Evolutionary conservation across 2,329 filamentous ascomycete genomes (phyloP), one percentile per base, ranked within the genome.

Genomic region (Phialocephala subalpina): DNA sequence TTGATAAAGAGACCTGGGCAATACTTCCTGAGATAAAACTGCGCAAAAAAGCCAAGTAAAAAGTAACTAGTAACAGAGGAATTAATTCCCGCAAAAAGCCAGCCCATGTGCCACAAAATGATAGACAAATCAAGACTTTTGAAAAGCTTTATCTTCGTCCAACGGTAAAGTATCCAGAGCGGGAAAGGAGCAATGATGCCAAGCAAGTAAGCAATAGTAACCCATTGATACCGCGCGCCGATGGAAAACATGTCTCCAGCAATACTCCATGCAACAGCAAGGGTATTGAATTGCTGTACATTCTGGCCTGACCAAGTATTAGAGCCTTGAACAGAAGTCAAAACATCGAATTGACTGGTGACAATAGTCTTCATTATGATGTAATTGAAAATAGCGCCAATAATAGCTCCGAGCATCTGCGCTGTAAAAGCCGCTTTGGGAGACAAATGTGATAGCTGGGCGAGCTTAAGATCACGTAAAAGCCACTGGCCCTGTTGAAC

Each of bases 1-100:
- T 90, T 88, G 78, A 91, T 80, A 90, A 91, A 93, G 89, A 90
- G 92, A 42, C 87, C 89, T 5, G 84, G 86, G 77, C 84, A 89
- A 69, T 86, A 83, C 65, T 88, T 83, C 74, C 79, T 70, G 18
- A 81, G 70, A 59, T 74, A 81, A 36, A 73, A 75, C 62, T 81
- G 77, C 16, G 69, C 38, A 33, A 77, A 73, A 65, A 80, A 74
- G 8, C 79, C 80, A n/a, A 77, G 67, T 0, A 70, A 70, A 60
- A 80, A 79, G 35, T 74, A 79, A 0, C 71, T 70, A 33, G 74
- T 60, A 16, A 81, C 71, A 12, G 77, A 78, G 11, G 77, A 74
- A 70, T 82, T 81, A 68, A 80, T 78, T 3, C 81, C 82, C 38
- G 82, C 79, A 42, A 76, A 82, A 4, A 83, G 74, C 67, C 77